phyloP scores from a whole-genome alignment of 2,329 filamentous ascomycete species.

The Aspergillus carbonarius region DNA sequence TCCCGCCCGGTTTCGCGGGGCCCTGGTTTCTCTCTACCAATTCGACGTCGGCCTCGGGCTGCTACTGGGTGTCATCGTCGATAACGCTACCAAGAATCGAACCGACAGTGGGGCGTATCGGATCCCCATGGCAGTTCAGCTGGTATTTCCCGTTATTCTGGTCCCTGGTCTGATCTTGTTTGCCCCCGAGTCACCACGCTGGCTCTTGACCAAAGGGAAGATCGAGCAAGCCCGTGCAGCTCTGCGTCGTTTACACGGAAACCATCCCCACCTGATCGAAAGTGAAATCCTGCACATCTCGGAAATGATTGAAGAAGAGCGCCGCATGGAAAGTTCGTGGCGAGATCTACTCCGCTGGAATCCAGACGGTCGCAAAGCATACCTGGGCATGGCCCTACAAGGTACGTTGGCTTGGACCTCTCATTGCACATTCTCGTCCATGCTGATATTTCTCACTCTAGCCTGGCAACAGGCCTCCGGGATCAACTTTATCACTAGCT shows the following conservation, averaged over 20 bases:
- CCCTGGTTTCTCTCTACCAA: constrained; percentile 1
- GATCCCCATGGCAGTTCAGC: constrained; percentile 2
- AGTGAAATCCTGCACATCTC: constrained; percentile 7
- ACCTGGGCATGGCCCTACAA: not conserved
- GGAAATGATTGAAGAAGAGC: constrained; percentile 7
- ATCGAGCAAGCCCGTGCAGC: constrained; percentile 5
- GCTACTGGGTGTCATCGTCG: not conserved
- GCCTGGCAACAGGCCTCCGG: constrained; percentile 1
- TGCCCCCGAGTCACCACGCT: constrained; percentile 15
- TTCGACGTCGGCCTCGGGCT: constrained; percentile 3
- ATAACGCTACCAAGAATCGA: constrained; percentile 1
- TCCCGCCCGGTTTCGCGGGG: constrained; percentile 1
- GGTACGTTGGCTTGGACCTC: not conserved
- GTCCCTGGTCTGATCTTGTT: constrained; percentile 7
- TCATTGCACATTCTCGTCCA: not conserved
- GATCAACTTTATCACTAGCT: constrained; percentile 2
- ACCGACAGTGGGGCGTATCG: not conserved
- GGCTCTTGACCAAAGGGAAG: constrained; percentile 8
- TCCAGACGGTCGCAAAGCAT: not conserved
- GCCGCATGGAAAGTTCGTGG: constrained; percentile 2
- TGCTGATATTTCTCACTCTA: not conserved
- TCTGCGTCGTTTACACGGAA: constrained; percentile 7
- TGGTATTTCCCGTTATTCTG: not conserved
- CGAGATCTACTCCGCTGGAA: not conserved
- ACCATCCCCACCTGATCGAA: not conserved